Evolutionary conservation across 2,329 filamentous ascomycete species (phyloP).

Genomic region (Hysterium pulicare): DNA sequence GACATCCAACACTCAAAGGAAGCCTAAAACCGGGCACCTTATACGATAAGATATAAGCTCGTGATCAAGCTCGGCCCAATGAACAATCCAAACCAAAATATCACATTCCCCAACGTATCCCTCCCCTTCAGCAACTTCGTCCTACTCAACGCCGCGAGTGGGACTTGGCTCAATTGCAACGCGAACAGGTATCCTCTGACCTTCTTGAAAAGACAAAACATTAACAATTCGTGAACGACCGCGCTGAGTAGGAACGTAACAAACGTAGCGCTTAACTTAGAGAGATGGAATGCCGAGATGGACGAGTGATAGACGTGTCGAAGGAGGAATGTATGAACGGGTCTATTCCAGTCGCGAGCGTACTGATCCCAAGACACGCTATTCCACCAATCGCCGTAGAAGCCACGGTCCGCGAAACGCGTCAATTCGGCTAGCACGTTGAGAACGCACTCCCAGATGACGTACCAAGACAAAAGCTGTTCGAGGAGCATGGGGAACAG

Average conservation of each 20-base stretch:
- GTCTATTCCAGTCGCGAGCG: slow-evolving; percentile 77
- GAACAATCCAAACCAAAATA: slow-evolving; percentile 78
- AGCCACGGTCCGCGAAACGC: slow-evolving; percentile 71
- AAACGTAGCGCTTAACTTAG: slow-evolving; percentile 67
- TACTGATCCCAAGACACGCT: slow-evolving; percentile 68
- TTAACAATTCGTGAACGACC: slow-evolving; percentile 70
- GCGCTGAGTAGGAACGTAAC: slow-evolving; percentile 72
- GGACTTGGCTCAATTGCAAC: slow-evolving; percentile 72
- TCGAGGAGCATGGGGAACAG: slow-evolving; percentile 78
- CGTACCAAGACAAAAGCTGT: slow-evolving; percentile 73
- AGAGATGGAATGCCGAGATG: slow-evolving; percentile 69
- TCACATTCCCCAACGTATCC: slow-evolving; percentile 65
- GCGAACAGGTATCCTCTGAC: slow-evolving; percentile 69
- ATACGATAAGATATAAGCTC: slow-evolving; percentile 50
- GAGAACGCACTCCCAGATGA: slow-evolving; percentile 68
- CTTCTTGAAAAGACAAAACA: slow-evolving; percentile 79
- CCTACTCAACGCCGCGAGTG: slow-evolving; percentile 64
- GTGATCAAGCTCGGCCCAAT: slow-evolving; percentile 66
- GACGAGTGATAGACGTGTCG: slow-evolving; percentile 76
- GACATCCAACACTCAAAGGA: too few relatives aligned
- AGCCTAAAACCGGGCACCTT: slow-evolving; percentile 6
- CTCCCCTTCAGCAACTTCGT: slow-evolving; percentile 63
- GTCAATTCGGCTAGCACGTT: slow-evolving; percentile 76
- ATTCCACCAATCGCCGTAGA: slow-evolving; percentile 57
- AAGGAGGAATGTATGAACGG: slow-evolving; percentile 73